These are phyloP conservation scores for Monosporascus sp. DNA, from an alignment of 2,329 filamentous ascomycete genomes.

Conservation along the genomic window DNA sequence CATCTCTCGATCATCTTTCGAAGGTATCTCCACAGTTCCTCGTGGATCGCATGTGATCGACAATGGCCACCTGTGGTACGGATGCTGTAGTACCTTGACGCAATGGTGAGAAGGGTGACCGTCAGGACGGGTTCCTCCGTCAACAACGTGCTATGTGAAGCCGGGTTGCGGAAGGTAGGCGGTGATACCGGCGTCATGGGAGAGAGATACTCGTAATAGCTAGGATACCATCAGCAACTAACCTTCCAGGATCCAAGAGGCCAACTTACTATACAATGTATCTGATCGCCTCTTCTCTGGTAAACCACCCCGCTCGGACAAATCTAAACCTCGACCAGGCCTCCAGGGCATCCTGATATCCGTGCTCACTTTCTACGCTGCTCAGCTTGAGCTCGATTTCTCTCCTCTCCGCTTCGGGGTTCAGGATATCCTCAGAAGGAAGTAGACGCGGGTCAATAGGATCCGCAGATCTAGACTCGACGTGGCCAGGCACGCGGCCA, in stretches of 20 bases:
- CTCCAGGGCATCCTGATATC: conserved; percentile 66
- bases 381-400: conserved; percentile 21
- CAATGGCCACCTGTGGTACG: conserved; percentile 75
- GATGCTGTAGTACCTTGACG: conserved; percentile 79
- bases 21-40: conserved; percentile 91
- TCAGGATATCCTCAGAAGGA: conserved; percentile 17
- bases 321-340: conserved; percentile 93
- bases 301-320: conserved; percentile 96
- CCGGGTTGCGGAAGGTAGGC: conserved; percentile 80
- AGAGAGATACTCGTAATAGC: conserved; percentile 86
- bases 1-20: conserved; percentile 93
- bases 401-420: conserved; percentile 38
- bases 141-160: conserved; percentile 72
- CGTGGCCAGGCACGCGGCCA: conserved; percentile 16
- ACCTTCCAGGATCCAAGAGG: background rate
- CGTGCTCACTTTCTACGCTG: conserved; percentile 39
- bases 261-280: conserved; percentile 81
- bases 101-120: conserved; percentile 84
- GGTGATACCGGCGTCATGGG: conserved; percentile 91
- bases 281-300: conserved; percentile 82
- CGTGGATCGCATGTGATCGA: conserved; percentile 85
- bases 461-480: conserved; percentile 22
- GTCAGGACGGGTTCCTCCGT: conserved; percentile 90
- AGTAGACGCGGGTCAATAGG: conserved; percentile 28
- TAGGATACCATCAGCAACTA: conserved; percentile 26